phyloP scores from a whole-genome alignment of 768 basidiomycete genomes.

The Xerocomellus chrysenteron region DNA sequence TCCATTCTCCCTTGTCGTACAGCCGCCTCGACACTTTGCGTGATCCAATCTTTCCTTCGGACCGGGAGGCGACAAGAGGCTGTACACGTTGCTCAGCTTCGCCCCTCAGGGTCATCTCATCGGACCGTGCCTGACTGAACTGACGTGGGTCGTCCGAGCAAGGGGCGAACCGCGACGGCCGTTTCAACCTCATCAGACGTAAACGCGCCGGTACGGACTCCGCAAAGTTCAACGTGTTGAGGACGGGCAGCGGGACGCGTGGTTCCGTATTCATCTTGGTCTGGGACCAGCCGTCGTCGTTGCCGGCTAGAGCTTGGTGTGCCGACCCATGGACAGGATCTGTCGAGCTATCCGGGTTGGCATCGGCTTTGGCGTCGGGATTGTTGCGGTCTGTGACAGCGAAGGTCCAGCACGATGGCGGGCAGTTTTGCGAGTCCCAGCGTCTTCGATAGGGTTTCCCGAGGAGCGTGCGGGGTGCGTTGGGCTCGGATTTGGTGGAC shows the following conservation, averaged over 20 bases:
- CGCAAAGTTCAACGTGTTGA: background rate
- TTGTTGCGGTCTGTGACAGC: background rate
- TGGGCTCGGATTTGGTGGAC: background rate
- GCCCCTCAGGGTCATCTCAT: background rate
- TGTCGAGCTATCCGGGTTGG: background rate
- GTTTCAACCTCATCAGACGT: background rate
- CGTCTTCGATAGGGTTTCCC: conserved; percentile 12
- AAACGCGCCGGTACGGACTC: background rate
- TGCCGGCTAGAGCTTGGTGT: background rate
- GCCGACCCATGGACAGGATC: background rate
- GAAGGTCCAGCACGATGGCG: background rate
- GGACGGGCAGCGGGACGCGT: background rate
- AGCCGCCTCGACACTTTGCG: background rate
- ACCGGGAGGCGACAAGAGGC: too few relatives aligned
- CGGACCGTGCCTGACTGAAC: background rate
- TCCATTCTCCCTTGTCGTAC: conserved; percentile 8
- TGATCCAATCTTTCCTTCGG: background rate
- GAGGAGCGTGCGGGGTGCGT: conserved; percentile 14
- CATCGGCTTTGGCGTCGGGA: background rate
- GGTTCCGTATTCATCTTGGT: background rate
- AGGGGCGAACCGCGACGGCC: background rate
- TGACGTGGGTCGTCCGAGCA: background rate
- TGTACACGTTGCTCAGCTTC: background rate
- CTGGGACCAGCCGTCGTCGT: background rate
- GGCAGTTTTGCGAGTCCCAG: background rate